Conservation (phyloP, 352 stramenopile species). For the Aphanomyces euteiches region DNA sequence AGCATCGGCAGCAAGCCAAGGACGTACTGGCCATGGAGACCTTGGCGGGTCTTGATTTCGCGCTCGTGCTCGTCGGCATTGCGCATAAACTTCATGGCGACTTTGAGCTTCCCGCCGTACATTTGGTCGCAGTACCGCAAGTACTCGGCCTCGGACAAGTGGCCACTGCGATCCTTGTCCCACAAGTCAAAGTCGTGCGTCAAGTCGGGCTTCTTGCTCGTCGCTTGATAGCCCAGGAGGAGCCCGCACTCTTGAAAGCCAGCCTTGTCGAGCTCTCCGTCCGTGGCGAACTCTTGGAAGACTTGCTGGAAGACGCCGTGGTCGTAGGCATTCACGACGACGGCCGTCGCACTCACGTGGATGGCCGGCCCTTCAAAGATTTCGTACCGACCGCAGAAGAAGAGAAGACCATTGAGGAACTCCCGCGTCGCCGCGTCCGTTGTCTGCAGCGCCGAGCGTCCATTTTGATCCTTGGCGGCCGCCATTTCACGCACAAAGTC, state of each 20-base stretch:
- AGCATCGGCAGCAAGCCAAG: constrained; percentile 4
- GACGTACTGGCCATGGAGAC: neutral
- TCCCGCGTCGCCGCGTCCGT: constrained; percentile 16
- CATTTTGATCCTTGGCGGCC: constrained; percentile 10
- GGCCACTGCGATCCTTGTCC: constrained; percentile 17
- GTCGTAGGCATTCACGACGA: constrained; percentile 15
- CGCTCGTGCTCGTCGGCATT: constrained; percentile 1
- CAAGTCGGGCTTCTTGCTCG: neutral
- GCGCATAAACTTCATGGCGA: constrained; percentile 22
- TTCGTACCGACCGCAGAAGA: constrained; percentile 23
- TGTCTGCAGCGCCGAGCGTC: neutral
- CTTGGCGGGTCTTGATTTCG: constrained; percentile 3
- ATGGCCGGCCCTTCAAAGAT: constrained; percentile 11
- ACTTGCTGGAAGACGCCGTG: constrained; percentile 18
- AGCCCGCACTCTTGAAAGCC: neutral
- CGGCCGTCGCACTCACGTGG: constrained; percentile 1
- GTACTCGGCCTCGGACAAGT: constrained; percentile 15
- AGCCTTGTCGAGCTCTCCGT: neutral
- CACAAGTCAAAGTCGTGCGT: constrained; percentile 4
- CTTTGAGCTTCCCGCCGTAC: constrained; percentile 23
- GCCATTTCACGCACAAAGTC: neutral
- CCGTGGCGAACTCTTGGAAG: neutral
- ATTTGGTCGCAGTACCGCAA: constrained; percentile 23
- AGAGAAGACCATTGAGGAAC: constrained; percentile 9
- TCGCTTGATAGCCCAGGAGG: neutral